Base-by-base conservation (phyloP, 192 early-diverging fungal genomes). In the Thamnidium elegans region DNA sequence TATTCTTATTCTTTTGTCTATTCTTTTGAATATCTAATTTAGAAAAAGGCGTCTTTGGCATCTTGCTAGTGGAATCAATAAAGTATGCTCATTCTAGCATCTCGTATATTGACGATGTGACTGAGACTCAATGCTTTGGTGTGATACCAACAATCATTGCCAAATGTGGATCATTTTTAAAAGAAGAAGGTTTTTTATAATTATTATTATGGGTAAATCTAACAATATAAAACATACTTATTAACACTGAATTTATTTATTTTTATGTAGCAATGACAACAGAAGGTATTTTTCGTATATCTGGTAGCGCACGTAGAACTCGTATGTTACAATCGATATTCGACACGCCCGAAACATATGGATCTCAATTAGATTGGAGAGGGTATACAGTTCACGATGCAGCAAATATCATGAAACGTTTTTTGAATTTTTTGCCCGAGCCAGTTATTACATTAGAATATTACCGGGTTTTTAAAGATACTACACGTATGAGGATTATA, bases 381-480 rank as follows among this genome's bases (percentile, higher is more conserved):
- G 80, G 82, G 8, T 91, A 81, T 70, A 88, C 86, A 7, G 81
- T 89, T 11, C 89, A 91, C 61, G 89, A 91, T 65, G 86, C 85
- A 13, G 88, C 89, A 10, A 89, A 87, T 42, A 75, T 91, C 31
- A 75, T 91, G 52, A 81, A 86, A 7, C 74, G 88, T 56, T 91
- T 87, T 68, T 62, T 91, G 50, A 88, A 85, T 44, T 75, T 83
- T 68, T 70, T 91, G 10, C 89, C 89, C 8, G 84, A 85, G 50
- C 85, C 87, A 20, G 87, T 91, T 31, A 88, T 91, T 43, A 71
- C 87, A 20, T 59, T 79, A 30, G 81, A 82, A 47, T 79, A 75
- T 67, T 86, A 91, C 63, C 69, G 82, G 45, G 66, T 71, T 26
- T 91, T 89, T 62, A 67, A 85, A 39, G 71, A 77, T 21, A 81